A percentile compares a stretch with the other conserved stretches of the same genome.
Conservation (phyloP, 345 rosid species). For the Erucastrum elatum region DNA sequence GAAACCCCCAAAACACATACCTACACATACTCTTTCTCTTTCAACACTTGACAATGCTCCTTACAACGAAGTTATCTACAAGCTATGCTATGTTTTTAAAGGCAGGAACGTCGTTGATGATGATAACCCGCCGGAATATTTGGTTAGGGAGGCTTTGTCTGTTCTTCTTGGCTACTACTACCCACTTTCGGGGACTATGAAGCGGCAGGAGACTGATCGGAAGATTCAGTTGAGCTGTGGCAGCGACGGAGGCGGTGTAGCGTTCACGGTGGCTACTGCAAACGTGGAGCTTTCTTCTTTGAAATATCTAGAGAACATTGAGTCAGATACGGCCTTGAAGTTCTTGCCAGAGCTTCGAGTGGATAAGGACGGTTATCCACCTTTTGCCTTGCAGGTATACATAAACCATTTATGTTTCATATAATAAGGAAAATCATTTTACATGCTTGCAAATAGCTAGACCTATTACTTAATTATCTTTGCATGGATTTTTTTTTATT, state of each 20-base stretch:
- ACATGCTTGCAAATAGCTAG: background rate
- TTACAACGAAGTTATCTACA: slow-evolving; percentile 41
- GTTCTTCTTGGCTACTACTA: slow-evolving; percentile 47
- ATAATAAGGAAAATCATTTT: background rate
- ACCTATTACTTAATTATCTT: background rate
- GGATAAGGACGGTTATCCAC: slow-evolving; percentile 33
- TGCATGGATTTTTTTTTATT: too few species aligned
- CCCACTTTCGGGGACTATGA: slow-evolving; percentile 58
- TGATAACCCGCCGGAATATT: slow-evolving; percentile 9
- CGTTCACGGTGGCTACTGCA: slow-evolving; percentile 49
- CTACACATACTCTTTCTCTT: slow-evolving; percentile 40
- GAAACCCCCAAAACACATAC: slow-evolving; percentile 50
- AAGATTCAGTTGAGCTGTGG: slow-evolving; percentile 43
- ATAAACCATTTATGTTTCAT: background rate
- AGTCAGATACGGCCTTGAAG: slow-evolving; percentile 27
- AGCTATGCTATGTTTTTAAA: slow-evolving; percentile 44
- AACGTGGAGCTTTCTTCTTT: slow-evolving; percentile 41
- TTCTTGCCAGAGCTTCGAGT: slow-evolving; percentile 31
- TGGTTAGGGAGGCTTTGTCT: slow-evolving; percentile 51
- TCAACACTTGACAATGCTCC: slow-evolving; percentile 54
- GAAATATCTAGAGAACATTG: slow-evolving; percentile 44
- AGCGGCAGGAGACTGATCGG: slow-evolving; percentile 41
- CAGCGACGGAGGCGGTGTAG: slow-evolving; percentile 36
- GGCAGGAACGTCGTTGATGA: slow-evolving; percentile 11
- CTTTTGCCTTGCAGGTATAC: slow-evolving; percentile 48